phyloP scores from a whole-genome alignment of 441 rosid genomes.

The Jatropha podagrica region DNA sequence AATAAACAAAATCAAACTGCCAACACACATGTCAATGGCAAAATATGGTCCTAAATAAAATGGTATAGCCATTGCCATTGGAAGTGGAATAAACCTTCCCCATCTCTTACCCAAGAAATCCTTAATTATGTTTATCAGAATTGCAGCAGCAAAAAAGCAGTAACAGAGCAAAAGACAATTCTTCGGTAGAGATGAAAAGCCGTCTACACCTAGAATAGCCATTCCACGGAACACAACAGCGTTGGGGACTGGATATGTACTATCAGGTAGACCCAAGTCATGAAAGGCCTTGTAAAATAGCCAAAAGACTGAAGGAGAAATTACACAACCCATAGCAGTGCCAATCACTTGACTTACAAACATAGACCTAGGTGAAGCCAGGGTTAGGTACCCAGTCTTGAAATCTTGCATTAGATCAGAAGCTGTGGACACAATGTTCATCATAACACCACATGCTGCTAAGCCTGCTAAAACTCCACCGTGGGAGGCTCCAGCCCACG shows the following conservation, averaged over 20 bases:
- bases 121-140: conserved; percentile 5
- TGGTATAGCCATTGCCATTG: conserved; percentile 24
- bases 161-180: conserved; percentile 19
- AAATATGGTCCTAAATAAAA: conserved; percentile 20
- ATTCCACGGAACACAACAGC: conserved; percentile 16
- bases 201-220: conserved; percentile 22
- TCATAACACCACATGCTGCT: conserved; percentile 24
- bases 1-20: conserved; percentile 17
- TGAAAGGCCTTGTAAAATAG: conserved; percentile 16
- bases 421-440: conserved; percentile 17
- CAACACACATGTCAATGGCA: conserved; percentile 20
- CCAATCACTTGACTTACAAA: conserved; percentile 20
- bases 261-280: conserved; percentile 14
- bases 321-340: conserved; percentile 19
- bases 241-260: conserved; percentile 14
- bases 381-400: conserved; percentile 16
- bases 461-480: conserved; percentile 19
- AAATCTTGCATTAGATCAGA: conserved; percentile 23
- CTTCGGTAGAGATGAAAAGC: conserved; percentile 16
- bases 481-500: conserved; percentile 17
- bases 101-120: conserved; percentile 9
- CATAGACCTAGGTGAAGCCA: conserved; percentile 21
- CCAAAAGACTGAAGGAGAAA: conserved; percentile 19
- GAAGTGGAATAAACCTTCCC: conserved; percentile 19
- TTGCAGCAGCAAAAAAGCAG: conserved; percentile 14